These are phyloP conservation scores for Amanita subjunquillea DNA, from an alignment of 768 basidiomycete genomes.

Conservation along the genomic window DNA sequence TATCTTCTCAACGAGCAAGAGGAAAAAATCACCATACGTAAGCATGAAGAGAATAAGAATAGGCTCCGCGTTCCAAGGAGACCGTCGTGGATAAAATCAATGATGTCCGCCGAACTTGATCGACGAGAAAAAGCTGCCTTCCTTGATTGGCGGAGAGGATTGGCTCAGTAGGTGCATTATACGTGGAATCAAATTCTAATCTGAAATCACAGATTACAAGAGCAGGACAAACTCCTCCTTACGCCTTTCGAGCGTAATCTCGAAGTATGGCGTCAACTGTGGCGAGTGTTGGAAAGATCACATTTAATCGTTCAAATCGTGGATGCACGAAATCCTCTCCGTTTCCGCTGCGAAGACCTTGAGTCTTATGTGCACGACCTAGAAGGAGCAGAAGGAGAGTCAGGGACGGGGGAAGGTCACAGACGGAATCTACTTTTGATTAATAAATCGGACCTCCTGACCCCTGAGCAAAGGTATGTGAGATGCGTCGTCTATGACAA, in stretches of 20 bases:
- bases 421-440: constrained; percentile 76
- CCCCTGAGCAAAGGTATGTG: constrained; percentile 68
- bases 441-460: constrained; percentile 93
- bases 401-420: constrained; percentile 62
- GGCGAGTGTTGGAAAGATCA: constrained; percentile 93
- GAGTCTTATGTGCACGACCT: constrained; percentile 80
- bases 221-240: constrained; percentile 76
- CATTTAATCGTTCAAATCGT: constrained; percentile 94
- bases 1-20: constrained; percentile 78
- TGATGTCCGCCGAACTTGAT: constrained; percentile 73
- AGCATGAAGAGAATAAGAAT: constrained; percentile 64
- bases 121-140: constrained; percentile 85
- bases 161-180: constrained; percentile 66
- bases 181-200: background rate
- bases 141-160: constrained; percentile 83
- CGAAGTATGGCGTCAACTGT: constrained; percentile 97
- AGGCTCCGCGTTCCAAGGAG: constrained; percentile 81
- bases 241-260: constrained; percentile 97
- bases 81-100: constrained; percentile 80
- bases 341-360: constrained; percentile 88
- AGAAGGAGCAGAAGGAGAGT: constrained; percentile 73
- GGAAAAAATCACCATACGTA: constrained; percentile 62
- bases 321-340: constrained; percentile 89
- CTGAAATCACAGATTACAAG: constrained; percentile 56
- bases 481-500: background rate